Evolutionary conservation across 495 filamentous ascomycete genomes (phyloP).

Genomic region (Friedmanniomyces endolithicus): DNA sequence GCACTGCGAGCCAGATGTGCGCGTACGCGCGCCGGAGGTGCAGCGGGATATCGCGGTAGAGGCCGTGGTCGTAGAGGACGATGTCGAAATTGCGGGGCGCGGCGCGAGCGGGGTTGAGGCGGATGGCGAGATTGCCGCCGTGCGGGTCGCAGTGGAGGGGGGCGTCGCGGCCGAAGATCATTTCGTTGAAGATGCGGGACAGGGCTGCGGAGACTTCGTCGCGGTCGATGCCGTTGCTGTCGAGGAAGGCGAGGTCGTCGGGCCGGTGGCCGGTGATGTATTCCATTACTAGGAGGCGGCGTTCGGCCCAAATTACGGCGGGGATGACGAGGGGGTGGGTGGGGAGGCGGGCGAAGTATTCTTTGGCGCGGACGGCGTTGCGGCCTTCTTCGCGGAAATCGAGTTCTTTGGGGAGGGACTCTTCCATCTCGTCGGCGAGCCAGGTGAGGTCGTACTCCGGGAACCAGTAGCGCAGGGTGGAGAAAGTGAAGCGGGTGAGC

Average conservation of each 20-base stretch:
- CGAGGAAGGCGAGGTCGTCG: constrained; percentile 80
- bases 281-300: constrained; percentile 91
- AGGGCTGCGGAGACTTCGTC: constrained; percentile 93
- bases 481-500: constrained; percentile 79
- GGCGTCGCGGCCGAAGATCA: constrained; percentile 89
- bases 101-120: constrained; percentile 48
- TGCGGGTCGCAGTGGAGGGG: constrained; percentile 96
- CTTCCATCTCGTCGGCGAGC: constrained; percentile 86
- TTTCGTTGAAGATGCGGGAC: constrained; percentile 93
- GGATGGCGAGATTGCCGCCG: constrained; percentile 90
- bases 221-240: constrained; percentile 73
- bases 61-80: constrained; percentile 93
- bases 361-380: constrained; percentile 66
- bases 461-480: constrained; percentile 80
- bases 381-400: constrained; percentile 78
- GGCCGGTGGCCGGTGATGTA: constrained; percentile 75
- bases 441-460: constrained; percentile 96
- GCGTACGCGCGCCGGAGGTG: constrained; percentile 75
- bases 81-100: constrained; percentile 79
- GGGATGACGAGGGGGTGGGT: constrained; percentile 76
- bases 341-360: constrained; percentile 62
- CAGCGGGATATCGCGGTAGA: constrained; percentile 84
- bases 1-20: constrained; percentile 93
- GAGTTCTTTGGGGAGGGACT: constrained; percentile 79
- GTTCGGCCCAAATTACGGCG: constrained; percentile 77